Evolutionary conservation across 23 red algal species (phyloP).

Genomic region (Gracilariopsis chorda): DNA sequence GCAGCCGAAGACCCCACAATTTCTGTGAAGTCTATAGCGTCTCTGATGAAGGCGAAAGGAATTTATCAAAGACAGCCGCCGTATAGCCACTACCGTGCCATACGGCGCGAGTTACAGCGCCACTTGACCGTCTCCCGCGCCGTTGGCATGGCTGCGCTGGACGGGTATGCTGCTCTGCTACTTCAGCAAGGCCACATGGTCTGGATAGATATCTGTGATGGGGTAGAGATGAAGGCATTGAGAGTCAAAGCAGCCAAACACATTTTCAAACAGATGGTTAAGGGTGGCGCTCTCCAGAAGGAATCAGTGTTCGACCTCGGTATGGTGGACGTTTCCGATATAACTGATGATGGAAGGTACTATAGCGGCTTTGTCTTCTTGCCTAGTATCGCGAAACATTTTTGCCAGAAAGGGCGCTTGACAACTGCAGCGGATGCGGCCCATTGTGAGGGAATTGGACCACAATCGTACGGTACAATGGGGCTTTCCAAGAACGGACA

Average conservation of each 20-base stretch:
- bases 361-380: slow-evolving; percentile 16
- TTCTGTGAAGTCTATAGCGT: neutral
- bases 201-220: neutral
- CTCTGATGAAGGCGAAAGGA: neutral
- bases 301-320: neutral
- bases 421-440: slow-evolving; percentile 23
- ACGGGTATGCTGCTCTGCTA: neutral
- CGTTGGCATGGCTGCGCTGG: neutral
- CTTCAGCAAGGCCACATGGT: neutral
- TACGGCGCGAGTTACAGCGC: no score
- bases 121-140: no score
- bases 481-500: no score
- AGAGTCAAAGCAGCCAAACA: neutral
- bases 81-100: no score
- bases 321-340: slow-evolving; percentile 3
- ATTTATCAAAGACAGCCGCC: neutral
- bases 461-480: no score
- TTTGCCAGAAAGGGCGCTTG: neutral
- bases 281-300: neutral
- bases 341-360: neutral
- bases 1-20: no score
- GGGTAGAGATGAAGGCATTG: neutral
- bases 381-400: neutral
- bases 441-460: neutral
- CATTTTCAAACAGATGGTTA: neutral